Conservation (phyloP, 805 yeast genomes). For the Starmerella vaccinii region DNA sequence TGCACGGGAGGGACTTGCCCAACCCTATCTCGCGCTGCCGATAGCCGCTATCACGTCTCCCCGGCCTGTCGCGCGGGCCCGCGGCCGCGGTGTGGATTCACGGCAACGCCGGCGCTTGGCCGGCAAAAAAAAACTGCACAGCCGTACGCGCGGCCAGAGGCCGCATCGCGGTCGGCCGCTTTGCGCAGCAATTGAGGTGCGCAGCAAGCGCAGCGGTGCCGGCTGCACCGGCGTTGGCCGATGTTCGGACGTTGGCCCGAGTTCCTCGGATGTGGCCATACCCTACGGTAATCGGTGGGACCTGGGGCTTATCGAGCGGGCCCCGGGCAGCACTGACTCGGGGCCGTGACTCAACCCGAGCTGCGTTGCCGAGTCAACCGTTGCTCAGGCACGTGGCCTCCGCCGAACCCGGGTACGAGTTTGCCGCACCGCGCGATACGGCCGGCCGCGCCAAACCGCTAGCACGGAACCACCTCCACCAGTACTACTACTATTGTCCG, state of each 20-base stretch:
- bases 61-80: not conserved
- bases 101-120: not conserved
- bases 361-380: not conserved
- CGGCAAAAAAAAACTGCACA: not conserved
- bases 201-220: not conserved
- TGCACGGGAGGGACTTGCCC: not conserved
- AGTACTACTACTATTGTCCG: too few species aligned
- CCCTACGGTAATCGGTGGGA: conserved; percentile 2
- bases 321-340: not conserved
- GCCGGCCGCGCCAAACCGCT: too few species aligned
- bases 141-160: too few species aligned
- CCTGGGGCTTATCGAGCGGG: conserved; percentile 1
- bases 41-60: conserved; percentile 6
- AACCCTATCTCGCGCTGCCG: conserved; percentile 1
- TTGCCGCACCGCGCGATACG: too few species aligned
- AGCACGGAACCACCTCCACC: too few species aligned
- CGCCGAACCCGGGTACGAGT: not conserved
- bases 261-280: conserved; percentile 5
- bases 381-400: not conserved
- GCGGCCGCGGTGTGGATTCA: not conserved
- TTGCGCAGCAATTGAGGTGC: too few species aligned
- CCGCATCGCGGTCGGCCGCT: too few species aligned
- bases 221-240: conserved; percentile 2
- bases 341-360: conserved; percentile 4
- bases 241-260: conserved; percentile 6